A percentile compares a stretch with the other conserved stretches of the same genome.
phyloP scores from a whole-genome alignment of 2,329 filamentous ascomycete genomes.

The Chaetomiaceae sp. region DNA sequence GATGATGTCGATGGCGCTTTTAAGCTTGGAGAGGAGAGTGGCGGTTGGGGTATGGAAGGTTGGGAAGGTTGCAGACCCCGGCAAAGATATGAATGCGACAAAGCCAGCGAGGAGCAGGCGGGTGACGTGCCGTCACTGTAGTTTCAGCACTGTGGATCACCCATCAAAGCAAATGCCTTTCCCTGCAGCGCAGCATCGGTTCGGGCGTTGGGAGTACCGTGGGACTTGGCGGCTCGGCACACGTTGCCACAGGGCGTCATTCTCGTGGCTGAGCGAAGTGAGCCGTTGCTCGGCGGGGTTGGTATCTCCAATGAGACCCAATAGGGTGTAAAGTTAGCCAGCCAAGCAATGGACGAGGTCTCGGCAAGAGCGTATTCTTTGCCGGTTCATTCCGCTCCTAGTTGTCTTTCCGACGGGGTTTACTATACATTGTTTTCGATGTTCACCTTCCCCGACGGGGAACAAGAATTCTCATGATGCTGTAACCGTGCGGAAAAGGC shows the following conservation, averaged over 20 bases:
- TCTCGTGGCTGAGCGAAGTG: slow-evolving; percentile 16
- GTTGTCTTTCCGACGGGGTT: neutral
- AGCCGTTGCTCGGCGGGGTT: neutral
- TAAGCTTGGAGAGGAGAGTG: neutral
- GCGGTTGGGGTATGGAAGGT: too few relatives aligned
- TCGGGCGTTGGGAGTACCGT: slow-evolving; percentile 1
- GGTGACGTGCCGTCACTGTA: slow-evolving; percentile 13
- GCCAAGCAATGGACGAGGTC: slow-evolving; percentile 16
- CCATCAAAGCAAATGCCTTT: neutral
- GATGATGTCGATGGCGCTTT: neutral
- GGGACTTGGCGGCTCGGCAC: slow-evolving; percentile 3
- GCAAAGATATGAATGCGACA: slow-evolving; percentile 7
- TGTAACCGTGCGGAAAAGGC: neutral
- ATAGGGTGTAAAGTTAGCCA: slow-evolving; percentile 16
- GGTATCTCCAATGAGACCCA: slow-evolving; percentile 8
- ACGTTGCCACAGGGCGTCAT: slow-evolving; percentile 16
- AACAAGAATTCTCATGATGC: too few relatives aligned
- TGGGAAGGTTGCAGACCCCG: neutral
- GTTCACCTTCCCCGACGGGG: too few relatives aligned
- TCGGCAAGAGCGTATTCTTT: neutral
- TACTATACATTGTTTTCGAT: too few relatives aligned
- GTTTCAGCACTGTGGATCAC: slow-evolving; percentile 19
- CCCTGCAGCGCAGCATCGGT: neutral
- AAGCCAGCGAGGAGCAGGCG: neutral
- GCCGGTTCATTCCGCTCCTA: neutral